Percentiles rank a stretch among this genome's conserved stretches.
Conservation (phyloP, 2,329 filamentous ascomycete species). For the Beauveria sp. region DNA sequence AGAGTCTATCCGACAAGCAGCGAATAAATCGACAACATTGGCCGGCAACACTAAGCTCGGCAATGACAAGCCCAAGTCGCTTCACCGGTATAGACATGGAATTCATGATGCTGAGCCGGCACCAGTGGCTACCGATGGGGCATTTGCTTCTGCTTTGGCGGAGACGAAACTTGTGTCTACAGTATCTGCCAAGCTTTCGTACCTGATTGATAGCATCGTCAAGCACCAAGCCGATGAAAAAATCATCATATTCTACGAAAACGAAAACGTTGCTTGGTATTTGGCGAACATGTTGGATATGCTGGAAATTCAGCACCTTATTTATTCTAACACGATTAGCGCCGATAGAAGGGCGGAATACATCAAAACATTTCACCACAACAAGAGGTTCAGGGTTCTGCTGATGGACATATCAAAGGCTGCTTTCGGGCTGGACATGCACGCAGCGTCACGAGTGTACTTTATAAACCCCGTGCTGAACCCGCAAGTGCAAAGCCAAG, state of each 20-base stretch:
- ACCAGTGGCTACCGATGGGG: constrained; percentile 17
- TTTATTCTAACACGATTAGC: constrained; percentile 58
- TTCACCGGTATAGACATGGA: constrained; percentile 20
- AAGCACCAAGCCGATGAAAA: constrained; percentile 66
- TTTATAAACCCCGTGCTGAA: constrained; percentile 86
- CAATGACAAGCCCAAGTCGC: constrained; percentile 26
- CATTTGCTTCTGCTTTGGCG: constrained; percentile 40
- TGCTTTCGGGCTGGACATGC: constrained; percentile 80
- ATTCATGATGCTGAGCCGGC: constrained; percentile 18
- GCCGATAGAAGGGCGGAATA: constrained; percentile 62
- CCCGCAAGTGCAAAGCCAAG: constrained; percentile 79
- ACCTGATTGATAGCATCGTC: constrained; percentile 67
- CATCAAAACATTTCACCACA: constrained; percentile 68
- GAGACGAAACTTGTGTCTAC: constrained; percentile 65
- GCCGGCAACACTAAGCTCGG: constrained; percentile 38
- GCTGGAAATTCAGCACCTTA: constrained; percentile 52
- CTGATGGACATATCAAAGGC: constrained; percentile 90
- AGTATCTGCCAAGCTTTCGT: constrained; percentile 78
- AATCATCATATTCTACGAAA: constrained; percentile 88
- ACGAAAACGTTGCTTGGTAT: constrained; percentile 80
- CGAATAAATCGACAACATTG: constrained; percentile 20
- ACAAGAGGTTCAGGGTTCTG: constrained; percentile 62
- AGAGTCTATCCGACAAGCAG: constrained; percentile 11
- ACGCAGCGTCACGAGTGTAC: constrained; percentile 74
- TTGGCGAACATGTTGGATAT: constrained; percentile 76